Evolutionary conservation across 2,329 filamentous ascomycete species (phyloP), one percentile per base, ranked within the genome.

Genomic region (Cercospora sesami): DNA sequence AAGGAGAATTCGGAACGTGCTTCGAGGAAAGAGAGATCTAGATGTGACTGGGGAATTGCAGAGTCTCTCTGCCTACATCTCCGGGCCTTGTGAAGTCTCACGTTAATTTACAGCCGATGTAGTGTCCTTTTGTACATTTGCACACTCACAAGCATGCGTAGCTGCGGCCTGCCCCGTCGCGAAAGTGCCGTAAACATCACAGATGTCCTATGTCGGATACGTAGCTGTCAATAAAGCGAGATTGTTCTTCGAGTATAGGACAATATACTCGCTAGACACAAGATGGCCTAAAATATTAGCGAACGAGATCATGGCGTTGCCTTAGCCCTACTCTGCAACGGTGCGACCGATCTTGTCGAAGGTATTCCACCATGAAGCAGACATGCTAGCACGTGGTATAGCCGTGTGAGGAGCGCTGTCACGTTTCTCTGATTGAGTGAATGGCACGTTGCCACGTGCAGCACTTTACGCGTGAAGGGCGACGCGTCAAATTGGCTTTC

Each of bases 381-480:
- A 14, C 23, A 26, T 28, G 48, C 5, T 26, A 30, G 48, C 48
- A 53, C 21, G 48, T 53, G 48, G 48, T 12, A 26, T 26, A 3
- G 12, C 21, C 9, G 21, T 23, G 21, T 51, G 45, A 14, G 45
- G 21, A 45, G 2, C n/a, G 10, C 8, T 2, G 42, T 51, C 21
- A 53, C 48, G 48, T 30, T 28, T 53, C 48, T 16, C 23, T 23
- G 5, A 14, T 23, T 51, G 18, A 26, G 55, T 59, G 55, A 36
- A 33, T 18, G 31, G 30, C 55, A 59, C 28, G 55, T 53, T 18
- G 23, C 21, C 55, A 59, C 55, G 55, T 36, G 55, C 28, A 36
- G 21, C 55, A 59, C 55, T 59, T 33, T 59, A 59, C 55, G 55
- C 55, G 55, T 59, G 16, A 36, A 21, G 28, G n/a, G 55, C 55